phyloP scores from a whole-genome alignment of 208 protist species.

The Trypanosoma melophagium region DNA sequence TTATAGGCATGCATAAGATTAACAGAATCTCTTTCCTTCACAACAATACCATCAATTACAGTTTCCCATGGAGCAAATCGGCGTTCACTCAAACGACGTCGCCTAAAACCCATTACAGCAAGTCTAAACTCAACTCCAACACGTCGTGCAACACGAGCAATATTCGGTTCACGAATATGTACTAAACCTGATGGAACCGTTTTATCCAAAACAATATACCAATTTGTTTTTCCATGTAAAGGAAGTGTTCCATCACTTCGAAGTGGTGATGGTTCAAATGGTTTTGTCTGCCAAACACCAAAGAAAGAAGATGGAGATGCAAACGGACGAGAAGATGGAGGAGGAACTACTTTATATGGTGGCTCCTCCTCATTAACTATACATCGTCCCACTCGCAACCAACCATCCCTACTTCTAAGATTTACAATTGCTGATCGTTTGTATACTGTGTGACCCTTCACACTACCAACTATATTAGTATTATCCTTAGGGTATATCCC shows the following conservation, averaged over 20 bases:
- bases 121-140: conserved; percentile 79
- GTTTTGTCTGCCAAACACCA: conserved; percentile 84
- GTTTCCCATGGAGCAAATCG: conserved; percentile 79
- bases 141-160: conserved; percentile 78
- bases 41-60: conserved; percentile 81
- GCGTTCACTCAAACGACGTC: conserved; percentile 57
- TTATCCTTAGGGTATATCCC: conserved; percentile 82
- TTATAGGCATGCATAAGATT: conserved; percentile 71
- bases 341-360: conserved; percentile 80
- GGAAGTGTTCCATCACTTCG: conserved; percentile 59
- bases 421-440: conserved; percentile 83
- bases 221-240: conserved; percentile 72
- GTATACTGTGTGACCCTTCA: conserved; percentile 85
- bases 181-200: conserved; percentile 54
- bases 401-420: conserved; percentile 83
- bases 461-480: conserved; percentile 72
- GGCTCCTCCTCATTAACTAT: conserved; percentile 53
- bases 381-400: conserved; percentile 79
- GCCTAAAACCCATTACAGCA: conserved; percentile 75
- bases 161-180: conserved; percentile 69
- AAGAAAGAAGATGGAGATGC: conserved; percentile 64
- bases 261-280: conserved; percentile 76
- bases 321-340: conserved; percentile 85
- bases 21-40: conserved; percentile 47
- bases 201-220: conserved; percentile 78